These are phyloP conservation scores for Dunaliella primolecta DNA, from an alignment of 139 green algal species.

Conservation along the genomic window DNA sequence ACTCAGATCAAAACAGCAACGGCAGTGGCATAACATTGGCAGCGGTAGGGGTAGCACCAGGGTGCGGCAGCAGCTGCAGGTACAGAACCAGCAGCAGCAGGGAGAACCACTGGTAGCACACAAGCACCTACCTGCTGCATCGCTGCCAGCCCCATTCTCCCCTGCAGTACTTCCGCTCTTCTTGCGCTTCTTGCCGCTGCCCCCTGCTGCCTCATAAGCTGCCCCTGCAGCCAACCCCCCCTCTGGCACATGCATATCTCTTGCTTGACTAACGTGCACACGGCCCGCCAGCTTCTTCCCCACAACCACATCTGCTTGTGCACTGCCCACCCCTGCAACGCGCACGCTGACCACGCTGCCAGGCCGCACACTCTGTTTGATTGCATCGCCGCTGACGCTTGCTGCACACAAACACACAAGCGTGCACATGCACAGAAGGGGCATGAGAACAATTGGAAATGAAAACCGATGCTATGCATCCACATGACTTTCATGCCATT, in stretches of 20 bases:
- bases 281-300: constrained; percentile 32
- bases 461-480: no score
- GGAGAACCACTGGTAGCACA: no score
- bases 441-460: no score
- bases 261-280: constrained; percentile 63
- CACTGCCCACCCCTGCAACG: constrained; percentile 30
- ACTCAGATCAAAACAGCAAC: no score
- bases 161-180: background rate
- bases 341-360: constrained; percentile 33
- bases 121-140: no score
- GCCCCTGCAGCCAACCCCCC: background rate
- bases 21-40: no score
- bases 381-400: background rate
- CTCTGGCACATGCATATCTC: constrained; percentile 8
- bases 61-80: no score
- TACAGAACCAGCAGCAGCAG: background rate
- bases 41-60: no score
- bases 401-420: no score
- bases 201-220: background rate
- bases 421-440: no score
- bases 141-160: no score
- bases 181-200: background rate
- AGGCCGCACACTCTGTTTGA: constrained; percentile 8
- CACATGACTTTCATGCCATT: no score
- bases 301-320: constrained; percentile 17